Evolutionary conservation across 1,284 basidiomycete genomes (phyloP), one percentile per base, ranked within the genome.

Genomic region (Gastroboletus turbinatus): DNA sequence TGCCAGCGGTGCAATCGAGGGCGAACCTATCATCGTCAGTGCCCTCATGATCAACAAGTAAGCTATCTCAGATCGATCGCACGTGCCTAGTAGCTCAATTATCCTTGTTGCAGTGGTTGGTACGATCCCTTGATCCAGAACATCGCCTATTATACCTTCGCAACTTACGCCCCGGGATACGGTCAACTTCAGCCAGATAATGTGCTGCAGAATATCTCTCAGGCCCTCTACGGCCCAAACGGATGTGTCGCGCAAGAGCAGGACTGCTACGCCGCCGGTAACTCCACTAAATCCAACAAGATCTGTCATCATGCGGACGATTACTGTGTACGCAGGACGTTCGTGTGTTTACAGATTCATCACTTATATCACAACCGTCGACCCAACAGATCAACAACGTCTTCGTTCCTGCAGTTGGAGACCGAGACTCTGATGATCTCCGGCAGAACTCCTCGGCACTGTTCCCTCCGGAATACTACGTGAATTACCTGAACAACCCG

Each of bases 91-190:
- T 33, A n/a, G 40, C 49, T 57, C 53, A 50, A 21, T 29, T 5
- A 8, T 40, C 9, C 25, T 44, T 46, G 45, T 1, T 56, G 5
- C 54, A 87, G 85, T 59, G 84, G 84, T 33, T 85, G 85, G 85
- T 83, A 77, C 53, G 85, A 88, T 60, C 83, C 85, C 1, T 73
- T 85, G 25, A 74, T 86, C 43, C 85, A 87, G 60, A 80, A 82
- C 62, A 64, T 83, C 59, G 80, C 85, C 7, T 87, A 82, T 57
- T 75, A 87, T 54, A 75, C 76, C 43, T 88, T 86, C 57, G 82
- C 83, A 0, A 79, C 76, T 0, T 66, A 83, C 42, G 85, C 85
- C 0, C 85, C 85, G 3, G 83, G 84, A 19, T 87, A 87, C 58
- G 84, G 85, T 9, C 84, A 77, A 59, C 77, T 87, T 3, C 81